Base-by-base conservation (phyloP, 2,329 filamentous ascomycete genomes). In the Dactylellina haptotyla region DNA sequence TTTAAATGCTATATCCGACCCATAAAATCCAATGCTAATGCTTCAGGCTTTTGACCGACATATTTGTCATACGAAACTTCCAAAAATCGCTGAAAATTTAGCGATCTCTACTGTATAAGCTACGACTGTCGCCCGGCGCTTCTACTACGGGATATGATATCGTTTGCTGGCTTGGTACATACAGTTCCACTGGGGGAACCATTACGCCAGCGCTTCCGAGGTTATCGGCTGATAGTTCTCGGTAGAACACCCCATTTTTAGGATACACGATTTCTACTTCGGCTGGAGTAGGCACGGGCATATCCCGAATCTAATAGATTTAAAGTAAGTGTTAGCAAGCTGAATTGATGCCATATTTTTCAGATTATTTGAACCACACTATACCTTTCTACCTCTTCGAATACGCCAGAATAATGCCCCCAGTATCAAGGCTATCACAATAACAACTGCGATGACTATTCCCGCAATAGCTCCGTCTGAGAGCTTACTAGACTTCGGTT, bases 391-490 rank as follows among this genome's bases (percentile, higher is more conserved):
- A 30, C 45, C 50, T 28, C 50, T 58, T 25, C 43, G 57, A 18
- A 43, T 16, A 18, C 45, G 45, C 61, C 69, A 73, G 20, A 73
- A 61, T 18, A 66, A 37, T 9, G 50, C 39, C 18, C 54, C 69
- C 18, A 73, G 9, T 45, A 61, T 41, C 9, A 66, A 32, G 4
- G 61, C 69, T 10, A 66, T 32, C 0, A 28, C 28, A 12, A 46
- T 28, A 4, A 73, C 37, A 2, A 59, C 61, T 18, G 54, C 69
- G 16, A 73, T 66, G 3, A 56, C 69, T 9, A 73, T 73, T 2
- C 69, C 69, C 3, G 69, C 69, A n/a, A 73, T 73, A 18, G 69
- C 54, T 18, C 69, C 61, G 9, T 41, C 69, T 8, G 69, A 50
- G 10, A 73, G 25, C 48, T 43, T 66, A 34, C 50, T 56, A 0